Percentiles rank a stretch among this genome's conserved stretches.
These are phyloP conservation scores for Mariannaea sp. DNA, from an alignment of 2,329 filamentous ascomycete genomes.

Conservation along the genomic window DNA sequence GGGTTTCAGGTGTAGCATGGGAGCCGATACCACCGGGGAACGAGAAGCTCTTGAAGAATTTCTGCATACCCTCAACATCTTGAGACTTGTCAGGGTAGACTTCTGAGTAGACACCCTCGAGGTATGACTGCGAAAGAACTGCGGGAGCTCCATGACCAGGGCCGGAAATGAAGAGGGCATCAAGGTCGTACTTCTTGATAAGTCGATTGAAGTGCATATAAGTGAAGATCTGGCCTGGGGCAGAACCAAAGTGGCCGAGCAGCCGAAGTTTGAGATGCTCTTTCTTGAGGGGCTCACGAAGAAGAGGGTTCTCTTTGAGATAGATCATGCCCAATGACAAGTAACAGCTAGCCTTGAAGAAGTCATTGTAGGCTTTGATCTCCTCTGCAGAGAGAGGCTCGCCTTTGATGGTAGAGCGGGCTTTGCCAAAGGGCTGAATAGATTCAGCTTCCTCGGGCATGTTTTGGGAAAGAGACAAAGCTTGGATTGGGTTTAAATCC, in stretches of 20 bases:
- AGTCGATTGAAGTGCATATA: slow-evolving; percentile 83
- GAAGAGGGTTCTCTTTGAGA: slow-evolving; percentile 72
- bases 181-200: slow-evolving; percentile 78
- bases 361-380: slow-evolving; percentile 70
- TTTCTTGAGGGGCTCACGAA: slow-evolving; percentile 68
- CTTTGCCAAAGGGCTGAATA: slow-evolving; percentile 67
- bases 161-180: slow-evolving; percentile 75
- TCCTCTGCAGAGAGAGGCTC: slow-evolving; percentile 68
- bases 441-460: slow-evolving; percentile 49
- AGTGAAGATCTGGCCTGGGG: slow-evolving; percentile 80
- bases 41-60: slow-evolving; percentile 83
- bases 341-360: slow-evolving; percentile 76
- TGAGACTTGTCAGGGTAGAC: slow-evolving; percentile 76
- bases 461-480: slow-evolving; percentile 15
- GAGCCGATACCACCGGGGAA: slow-evolving; percentile 80
- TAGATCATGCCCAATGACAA: slow-evolving; percentile 82
- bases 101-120: slow-evolving; percentile 78
- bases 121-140: slow-evolving; percentile 75
- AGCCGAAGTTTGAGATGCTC: slow-evolving; percentile 76
- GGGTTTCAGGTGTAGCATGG: slow-evolving; percentile 79
- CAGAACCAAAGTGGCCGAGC: slow-evolving; percentile 79
- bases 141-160: slow-evolving; percentile 80
- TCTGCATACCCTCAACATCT: slow-evolving; percentile 69
- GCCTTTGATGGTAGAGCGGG: slow-evolving; percentile 67
- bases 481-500: slow-evolving; percentile 28